phyloP scores from a whole-genome alignment of 148 eudicot genomes.

The Fagopyrum tataricum region DNA sequence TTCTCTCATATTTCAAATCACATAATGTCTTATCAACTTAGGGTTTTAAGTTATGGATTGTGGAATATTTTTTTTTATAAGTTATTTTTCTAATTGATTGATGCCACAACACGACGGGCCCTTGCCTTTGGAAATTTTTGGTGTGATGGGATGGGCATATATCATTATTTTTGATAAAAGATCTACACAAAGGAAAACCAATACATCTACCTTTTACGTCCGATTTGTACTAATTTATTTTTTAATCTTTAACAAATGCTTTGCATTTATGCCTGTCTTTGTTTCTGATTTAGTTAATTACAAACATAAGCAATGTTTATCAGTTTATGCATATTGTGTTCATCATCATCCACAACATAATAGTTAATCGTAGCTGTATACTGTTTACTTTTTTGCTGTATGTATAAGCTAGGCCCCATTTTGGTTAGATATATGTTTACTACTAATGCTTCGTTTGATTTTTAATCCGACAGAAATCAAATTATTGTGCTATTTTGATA shows the following conservation, averaged over 20 bases:
- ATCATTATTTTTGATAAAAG: neutral
- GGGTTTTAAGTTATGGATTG: neutral
- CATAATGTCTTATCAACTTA: neutral
- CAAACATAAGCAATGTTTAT: neutral
- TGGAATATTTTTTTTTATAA: neutral
- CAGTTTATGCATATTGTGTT: neutral
- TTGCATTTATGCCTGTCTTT: slow-evolving; percentile 5
- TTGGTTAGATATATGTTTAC: no score
- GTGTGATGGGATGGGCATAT: neutral
- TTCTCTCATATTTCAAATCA: no score
- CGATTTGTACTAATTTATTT: neutral
- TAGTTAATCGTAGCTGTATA: neutral
- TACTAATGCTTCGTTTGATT: no score
- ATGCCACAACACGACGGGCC: neutral
- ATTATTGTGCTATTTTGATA: no score
- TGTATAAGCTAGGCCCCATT: no score
- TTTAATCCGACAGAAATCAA: no score
- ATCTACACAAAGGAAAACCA: neutral
- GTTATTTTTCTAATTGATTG: neutral
- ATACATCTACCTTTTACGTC: neutral
- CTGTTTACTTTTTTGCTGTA: no score
- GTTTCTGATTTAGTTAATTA: neutral
- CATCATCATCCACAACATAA: no score
- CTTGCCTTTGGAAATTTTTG: neutral
- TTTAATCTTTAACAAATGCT: neutral